Percentiles rank a stretch among this genome's conserved stretches.
phyloP scores from a whole-genome alignment of 163 green algal species.

The Scenedesmus sp. region DNA sequence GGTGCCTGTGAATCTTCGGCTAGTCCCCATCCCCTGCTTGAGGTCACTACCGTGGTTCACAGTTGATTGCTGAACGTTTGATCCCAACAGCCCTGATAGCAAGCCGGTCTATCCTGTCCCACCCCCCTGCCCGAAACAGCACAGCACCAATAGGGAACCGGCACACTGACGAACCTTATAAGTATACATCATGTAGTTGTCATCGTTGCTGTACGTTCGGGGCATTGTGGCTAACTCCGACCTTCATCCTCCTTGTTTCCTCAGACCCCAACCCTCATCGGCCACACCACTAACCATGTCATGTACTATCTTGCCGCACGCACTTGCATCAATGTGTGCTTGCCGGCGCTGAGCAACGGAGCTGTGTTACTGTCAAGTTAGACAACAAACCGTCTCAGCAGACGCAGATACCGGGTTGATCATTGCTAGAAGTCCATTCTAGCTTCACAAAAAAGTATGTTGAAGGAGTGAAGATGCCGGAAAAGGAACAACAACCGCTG shows the following conservation, averaged over 20 bases:
- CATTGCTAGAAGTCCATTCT: too few species aligned
- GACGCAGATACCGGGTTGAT: too few species aligned
- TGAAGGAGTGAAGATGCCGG: too few species aligned
- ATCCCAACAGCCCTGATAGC: too few species aligned
- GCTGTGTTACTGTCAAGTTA: too few species aligned
- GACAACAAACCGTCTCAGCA: too few species aligned
- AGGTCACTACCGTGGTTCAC: too few species aligned
- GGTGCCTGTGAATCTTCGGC: neutral
- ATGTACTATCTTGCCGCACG: neutral
- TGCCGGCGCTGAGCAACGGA: too few species aligned
- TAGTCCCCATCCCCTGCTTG: too few species aligned
- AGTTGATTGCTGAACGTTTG: too few species aligned
- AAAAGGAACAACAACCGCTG: too few species aligned
- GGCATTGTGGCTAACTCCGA: neutral
- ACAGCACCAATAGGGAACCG: neutral
- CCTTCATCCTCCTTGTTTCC: neutral
- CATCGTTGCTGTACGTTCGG: constrained; percentile 1
- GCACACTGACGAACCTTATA: neutral
- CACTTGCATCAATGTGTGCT: neutral
- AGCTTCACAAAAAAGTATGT: too few species aligned
- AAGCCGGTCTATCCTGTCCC: neutral
- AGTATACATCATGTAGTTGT: constrained; percentile 34
- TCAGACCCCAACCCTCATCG: neutral
- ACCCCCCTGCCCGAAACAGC: neutral
- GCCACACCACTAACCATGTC: neutral